Conservation (phyloP, 129 eudicot species). For the Flaveria linearis region DNA sequence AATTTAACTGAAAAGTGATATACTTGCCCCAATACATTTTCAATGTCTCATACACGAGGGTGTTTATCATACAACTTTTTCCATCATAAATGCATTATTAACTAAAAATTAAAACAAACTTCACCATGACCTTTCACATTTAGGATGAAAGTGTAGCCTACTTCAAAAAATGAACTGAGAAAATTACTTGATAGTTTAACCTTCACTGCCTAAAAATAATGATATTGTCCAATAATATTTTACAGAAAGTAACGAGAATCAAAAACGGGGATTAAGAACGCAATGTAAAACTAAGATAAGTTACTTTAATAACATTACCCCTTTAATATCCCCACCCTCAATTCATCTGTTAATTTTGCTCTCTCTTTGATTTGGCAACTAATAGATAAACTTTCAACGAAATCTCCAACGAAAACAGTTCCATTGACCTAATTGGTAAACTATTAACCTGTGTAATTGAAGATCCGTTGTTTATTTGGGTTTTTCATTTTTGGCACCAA, state of each 20-base stretch:
- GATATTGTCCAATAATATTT: background rate
- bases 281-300: background rate
- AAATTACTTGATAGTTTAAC: background rate
- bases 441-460: too few species aligned
- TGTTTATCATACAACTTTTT: background rate
- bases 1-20: background rate
- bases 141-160: background rate
- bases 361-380: too few species aligned
- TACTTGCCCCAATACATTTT: background rate
- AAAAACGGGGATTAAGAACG: background rate
- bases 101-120: background rate
- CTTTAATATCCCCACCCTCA: too few species aligned
- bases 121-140: background rate
- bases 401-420: too few species aligned
- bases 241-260: background rate
- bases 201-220: background rate
- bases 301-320: too few species aligned
- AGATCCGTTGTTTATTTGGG: too few species aligned
- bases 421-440: too few species aligned
- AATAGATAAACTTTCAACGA: too few species aligned
- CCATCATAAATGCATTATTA: background rate
- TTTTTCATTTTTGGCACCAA: too few species aligned
- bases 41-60: background rate
- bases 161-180: background rate
- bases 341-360: too few species aligned